These are phyloP conservation scores for Dactylellina drechsleri DNA, from an alignment of 2,329 filamentous ascomycete species.

Conservation along the genomic window DNA sequence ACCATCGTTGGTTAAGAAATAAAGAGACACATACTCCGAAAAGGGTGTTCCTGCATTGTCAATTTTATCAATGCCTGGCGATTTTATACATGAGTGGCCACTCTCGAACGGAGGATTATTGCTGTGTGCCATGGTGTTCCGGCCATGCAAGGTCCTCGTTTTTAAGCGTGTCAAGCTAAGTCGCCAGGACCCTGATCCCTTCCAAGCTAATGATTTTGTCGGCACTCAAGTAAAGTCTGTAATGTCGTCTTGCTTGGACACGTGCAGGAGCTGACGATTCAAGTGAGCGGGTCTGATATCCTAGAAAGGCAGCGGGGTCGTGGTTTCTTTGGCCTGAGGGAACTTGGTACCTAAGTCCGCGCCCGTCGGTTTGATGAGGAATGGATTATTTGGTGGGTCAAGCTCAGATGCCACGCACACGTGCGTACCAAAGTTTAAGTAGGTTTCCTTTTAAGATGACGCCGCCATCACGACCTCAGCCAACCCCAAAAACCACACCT, in stretches of 20 bases:
- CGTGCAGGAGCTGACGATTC: not conserved
- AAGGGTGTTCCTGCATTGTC: constrained; percentile 5
- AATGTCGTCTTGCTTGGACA: no score
- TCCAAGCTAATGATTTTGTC: no score
- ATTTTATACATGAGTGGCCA: not conserved
- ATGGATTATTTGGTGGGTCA: not conserved
- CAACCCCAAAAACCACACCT: not conserved
- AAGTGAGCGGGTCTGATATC: no score
- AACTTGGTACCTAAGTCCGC: no score
- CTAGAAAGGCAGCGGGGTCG: not conserved
- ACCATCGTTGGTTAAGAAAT: not conserved
- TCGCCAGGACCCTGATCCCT: no score
- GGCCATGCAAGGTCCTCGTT: not conserved
- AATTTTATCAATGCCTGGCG: not conserved
- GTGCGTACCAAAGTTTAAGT: not conserved
- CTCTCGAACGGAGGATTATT: not conserved
- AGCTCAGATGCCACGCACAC: constrained; percentile 18
- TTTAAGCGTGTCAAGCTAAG: not conserved
- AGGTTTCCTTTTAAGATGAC: not conserved
- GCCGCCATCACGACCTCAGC: not conserved
- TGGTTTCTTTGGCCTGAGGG: no score
- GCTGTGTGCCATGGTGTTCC: constrained; percentile 8
- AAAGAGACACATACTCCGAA: constrained; percentile 13
- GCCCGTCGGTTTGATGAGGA: no score
- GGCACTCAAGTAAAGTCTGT: no score